Percentiles rank a stretch among this genome's conserved stretches.
Conservation (phyloP, 345 rosid genomes). For the Hevea brasiliensis region DNA sequence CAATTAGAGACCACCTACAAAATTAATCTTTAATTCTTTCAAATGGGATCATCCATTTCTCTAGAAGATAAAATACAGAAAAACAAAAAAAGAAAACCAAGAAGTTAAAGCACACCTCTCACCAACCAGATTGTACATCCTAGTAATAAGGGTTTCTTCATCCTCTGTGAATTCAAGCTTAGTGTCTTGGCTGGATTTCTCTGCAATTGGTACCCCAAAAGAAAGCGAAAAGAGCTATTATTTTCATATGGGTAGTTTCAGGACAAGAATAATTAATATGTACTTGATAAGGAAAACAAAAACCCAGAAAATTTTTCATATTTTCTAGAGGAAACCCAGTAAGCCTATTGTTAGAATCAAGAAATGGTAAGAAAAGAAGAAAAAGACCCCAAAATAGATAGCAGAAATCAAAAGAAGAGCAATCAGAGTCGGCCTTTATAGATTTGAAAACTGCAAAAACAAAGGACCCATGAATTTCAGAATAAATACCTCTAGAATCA, state of each 20-base stretch:
- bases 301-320: neutral
- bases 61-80: neutral
- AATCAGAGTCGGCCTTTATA: too few species aligned
- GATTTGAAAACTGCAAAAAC: too few species aligned
- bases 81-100: neutral
- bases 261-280: neutral
- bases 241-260: neutral
- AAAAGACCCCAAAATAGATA: neutral
- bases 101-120: constrained; percentile 33
- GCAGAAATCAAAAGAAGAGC: neutral
- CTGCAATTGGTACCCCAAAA: constrained; percentile 24
- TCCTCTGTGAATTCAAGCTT: constrained; percentile 51
- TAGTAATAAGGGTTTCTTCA: constrained; percentile 48
- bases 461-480: too few species aligned
- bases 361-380: neutral
- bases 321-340: neutral
- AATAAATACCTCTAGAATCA: constrained; percentile 23
- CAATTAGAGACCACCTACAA: constrained; percentile 52
- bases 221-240: neutral
- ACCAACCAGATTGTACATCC: constrained; percentile 59
- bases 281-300: too few species aligned
- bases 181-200: constrained; percentile 31
- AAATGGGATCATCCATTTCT: neutral
- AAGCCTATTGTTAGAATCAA: neutral
- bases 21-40: neutral